phyloP scores from a whole-genome alignment of 164 flowering plant genomes.

The grape (Vitis vinifera) region ASM3070453v1 NC_081820.1:26125501-26126000 shows the following conservation, averaged over 20 bases:
- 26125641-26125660: slow-evolving; percentile 81
- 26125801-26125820: slow-evolving; percentile 98
- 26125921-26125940: slow-evolving; percentile 98
- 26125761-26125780: slow-evolving; percentile 99
- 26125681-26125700: slow-evolving; percentile 85
- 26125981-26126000: slow-evolving; percentile 91
- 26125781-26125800: slow-evolving; percentile 98
- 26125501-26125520: too few species aligned
- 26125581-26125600: slow-evolving; percentile 88
- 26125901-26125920: slow-evolving; percentile 86
- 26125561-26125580: slow-evolving; percentile 96
- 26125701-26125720: slow-evolving; percentile 85
- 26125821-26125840: slow-evolving; percentile 97
- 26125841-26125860: slow-evolving; percentile 99
- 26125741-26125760: slow-evolving; percentile 99
- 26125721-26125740: slow-evolving; percentile 98
- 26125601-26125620: slow-evolving; percentile 91
- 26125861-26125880: slow-evolving; percentile 99
- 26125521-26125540: too few species aligned
- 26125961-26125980: slow-evolving; percentile 99
- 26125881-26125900: slow-evolving; percentile 96
- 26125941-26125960: slow-evolving; percentile 96
- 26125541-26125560: background rate
- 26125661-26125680: slow-evolving; percentile 39
- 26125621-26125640: slow-evolving; percentile 96